Base-by-base conservation (phyloP, 139 green algal genomes). In the Edaphochlamys debaryana region DNA sequence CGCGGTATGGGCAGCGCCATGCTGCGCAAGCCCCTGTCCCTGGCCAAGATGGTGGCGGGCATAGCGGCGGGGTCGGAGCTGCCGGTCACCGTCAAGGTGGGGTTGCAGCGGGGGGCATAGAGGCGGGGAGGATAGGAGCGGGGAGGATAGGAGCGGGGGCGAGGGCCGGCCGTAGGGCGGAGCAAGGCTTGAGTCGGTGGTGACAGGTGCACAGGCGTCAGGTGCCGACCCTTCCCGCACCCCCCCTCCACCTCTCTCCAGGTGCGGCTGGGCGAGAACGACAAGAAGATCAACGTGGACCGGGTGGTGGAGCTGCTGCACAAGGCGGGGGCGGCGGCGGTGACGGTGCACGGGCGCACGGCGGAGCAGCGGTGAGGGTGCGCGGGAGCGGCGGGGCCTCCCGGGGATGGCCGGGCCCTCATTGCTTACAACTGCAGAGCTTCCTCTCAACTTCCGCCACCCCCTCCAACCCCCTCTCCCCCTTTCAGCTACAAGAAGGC, bases 321-420 rank as follows among this genome's bases (percentile, higher is more conserved):
- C 63, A 68, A 75, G 11, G 90, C 93, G 7, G 95, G 95, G 3
- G 94, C 93, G 3, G 93, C 94, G 25, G 92, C 91, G 1, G 90
- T 98, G 0, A 95, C 90, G 1, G 84, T 98, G 9, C 96, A 98
- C 80, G 96, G 95, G 8, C 81, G 96, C 38, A 98, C 95, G 22
- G 94, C 92, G 82, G 89, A 96, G 87, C 92, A 96, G 89, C 71
- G 95, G 86, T 93, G 68, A n/a, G 88, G 45, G 11, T n/a, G n/a
- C n/a, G n/a, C n/a, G n/a, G 74, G 27, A 22, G 37, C 8, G 34
- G 72, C 4, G 50, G 25, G n/a, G n/a, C n/a, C n/a, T n/a, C n/a
- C n/a, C n/a, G n/a, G n/a, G n/a, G n/a, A n/a, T n/a, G n/a, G n/a
- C n/a, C n/a, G n/a, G n/a, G n/a, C n/a, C n/a, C n/a, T n/a, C n/a